Percentiles rank a stretch among this genome's conserved stretches.
Conservation (phyloP, 2,329 filamentous ascomycete genomes). For the Cytospora leucostoma region DNA sequence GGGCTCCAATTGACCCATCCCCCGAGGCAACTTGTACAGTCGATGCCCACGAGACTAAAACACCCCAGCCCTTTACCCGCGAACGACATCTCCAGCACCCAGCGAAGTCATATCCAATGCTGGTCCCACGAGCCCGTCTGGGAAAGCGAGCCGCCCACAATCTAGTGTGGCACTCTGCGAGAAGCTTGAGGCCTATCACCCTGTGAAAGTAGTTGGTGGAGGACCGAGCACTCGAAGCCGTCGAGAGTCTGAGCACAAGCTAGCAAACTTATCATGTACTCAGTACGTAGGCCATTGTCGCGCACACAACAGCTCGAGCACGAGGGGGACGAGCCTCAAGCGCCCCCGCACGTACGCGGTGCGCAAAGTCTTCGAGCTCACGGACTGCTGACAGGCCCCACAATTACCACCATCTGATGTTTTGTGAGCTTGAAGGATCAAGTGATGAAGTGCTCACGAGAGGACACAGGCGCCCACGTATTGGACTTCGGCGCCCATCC, state of each 20-base stretch:
- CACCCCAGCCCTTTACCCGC: not conserved
- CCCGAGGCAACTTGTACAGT: not conserved
- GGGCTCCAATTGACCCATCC: not conserved
- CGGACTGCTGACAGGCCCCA: not conserved
- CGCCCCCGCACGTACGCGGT: not conserved
- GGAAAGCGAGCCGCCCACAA: not conserved
- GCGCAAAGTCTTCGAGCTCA: not conserved
- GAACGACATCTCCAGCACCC: not conserved
- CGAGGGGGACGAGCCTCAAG: conserved; percentile 4
- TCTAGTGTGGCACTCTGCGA: not conserved
- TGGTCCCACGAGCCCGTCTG: not conserved
- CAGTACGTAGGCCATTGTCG: conserved; percentile 11
- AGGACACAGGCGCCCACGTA: conserved; percentile 10
- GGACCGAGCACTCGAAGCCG: not conserved
- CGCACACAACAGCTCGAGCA: not conserved
- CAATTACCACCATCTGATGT: not conserved
- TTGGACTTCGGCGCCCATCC: conserved; percentile 2
- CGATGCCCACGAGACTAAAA: not conserved
- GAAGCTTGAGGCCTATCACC: not conserved
- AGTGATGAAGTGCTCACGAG: conserved; percentile 12
- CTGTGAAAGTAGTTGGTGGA: conserved; percentile 10
- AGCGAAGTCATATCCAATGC: not conserved
- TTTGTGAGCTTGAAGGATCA: not conserved
- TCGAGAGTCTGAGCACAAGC: conserved; percentile 13
- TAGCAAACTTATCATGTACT: conserved; percentile 8